Base-by-base conservation (phyloP, 176 grass and related monocot species). In the Chloris gayana region DNA sequence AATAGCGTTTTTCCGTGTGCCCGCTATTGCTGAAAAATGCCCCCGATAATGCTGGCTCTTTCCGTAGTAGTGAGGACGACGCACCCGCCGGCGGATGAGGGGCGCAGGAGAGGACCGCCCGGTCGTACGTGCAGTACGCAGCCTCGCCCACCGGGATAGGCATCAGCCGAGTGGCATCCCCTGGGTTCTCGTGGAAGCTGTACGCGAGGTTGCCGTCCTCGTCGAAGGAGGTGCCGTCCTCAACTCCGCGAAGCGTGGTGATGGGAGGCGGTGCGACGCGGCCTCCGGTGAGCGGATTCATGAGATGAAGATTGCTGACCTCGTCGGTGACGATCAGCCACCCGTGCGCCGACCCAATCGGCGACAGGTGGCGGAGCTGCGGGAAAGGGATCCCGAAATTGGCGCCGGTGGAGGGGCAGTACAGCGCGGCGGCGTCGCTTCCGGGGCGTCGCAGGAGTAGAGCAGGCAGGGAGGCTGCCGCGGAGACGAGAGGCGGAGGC, bases 271-370 rank as follows among this genome's bases (percentile, higher is more conserved):
- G 80, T 4, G 67, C 27, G 56, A 35, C 39, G 5, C 45, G 70
- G 31, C n/a, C 27, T 37, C 53, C 42, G 9, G 47, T 74, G 59
- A 83, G 17, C 2, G 70, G 80, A 27, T 83, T 83, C 33, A 75
- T 10, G 41, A 83, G 62, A 38, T 75, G 70, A 12, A 75, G 67
- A 18, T 75, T 83, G 59, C 29, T 30, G 11, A 31, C 51, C 42
- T 73, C 51, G 33, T 83, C 80, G 80, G n/a, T 7, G 4, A 39
- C 37, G 8, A 39, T 7, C 37, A 39, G 37, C 37, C 37, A 39
- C 37, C 37, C 37, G 37, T 7, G 4, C 4, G 37, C 37, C 37
- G 37, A 39, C 37, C 35, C 37, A 39, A 39, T 39, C 37, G 37
- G 37, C 35, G 35, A 37, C 35, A 37, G 35, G 35, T 4, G 4